Evolutionary conservation across 805 yeast species (phyloP), one percentile per base, ranked within the genome.

Genomic region (Isabelozyma rhagii): DNA sequence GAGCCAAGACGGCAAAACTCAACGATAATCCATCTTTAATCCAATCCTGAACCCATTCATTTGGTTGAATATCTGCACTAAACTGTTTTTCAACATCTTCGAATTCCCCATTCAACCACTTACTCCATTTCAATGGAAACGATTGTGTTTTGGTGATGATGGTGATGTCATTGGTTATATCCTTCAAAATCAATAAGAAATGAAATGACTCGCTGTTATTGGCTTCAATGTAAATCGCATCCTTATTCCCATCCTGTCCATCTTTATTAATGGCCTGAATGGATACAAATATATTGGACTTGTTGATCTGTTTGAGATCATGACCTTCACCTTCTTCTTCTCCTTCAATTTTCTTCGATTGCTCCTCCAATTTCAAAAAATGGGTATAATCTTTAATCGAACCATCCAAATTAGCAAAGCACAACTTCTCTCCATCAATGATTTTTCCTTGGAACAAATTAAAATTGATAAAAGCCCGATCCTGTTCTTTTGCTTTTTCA

Each of bases 101-200:
- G 48, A 55, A 47, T 9, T 55, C 57, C 11, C 83, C 80, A 52
- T 81, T 84, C n/a, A 93, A 76, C 99, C 99, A 94, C n/a, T 81
- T 73, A 8, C 91, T 85, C 99, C 99, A 94, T 62, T 82, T 84
- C 43, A 81, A 64, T 9, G 99, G 98, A 74, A 90, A 87, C 6
- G 96, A 83, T 67, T 94, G 99, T 0, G 98, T 88, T 57, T 85
- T 84, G 46, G 89, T 84, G 28, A 82, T 77, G 43, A 89, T 79
- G 7, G 85, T 79, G 54, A 94, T 82, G 54, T 83, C 80, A 68
- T 94, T 93, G 39, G 87, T 83, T 41, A 83, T 81, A 62, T 94
- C 99, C 56, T 82, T 81, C 56, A 94, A 74, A 17, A 89, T 79
- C 36, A 91, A 74, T 8, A 89, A 81, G 65, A 94, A 92, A 39